phyloP scores from a whole-genome alignment of 2,329 filamentous ascomycete genomes.

The Sporothrix variecibatus region DNA sequence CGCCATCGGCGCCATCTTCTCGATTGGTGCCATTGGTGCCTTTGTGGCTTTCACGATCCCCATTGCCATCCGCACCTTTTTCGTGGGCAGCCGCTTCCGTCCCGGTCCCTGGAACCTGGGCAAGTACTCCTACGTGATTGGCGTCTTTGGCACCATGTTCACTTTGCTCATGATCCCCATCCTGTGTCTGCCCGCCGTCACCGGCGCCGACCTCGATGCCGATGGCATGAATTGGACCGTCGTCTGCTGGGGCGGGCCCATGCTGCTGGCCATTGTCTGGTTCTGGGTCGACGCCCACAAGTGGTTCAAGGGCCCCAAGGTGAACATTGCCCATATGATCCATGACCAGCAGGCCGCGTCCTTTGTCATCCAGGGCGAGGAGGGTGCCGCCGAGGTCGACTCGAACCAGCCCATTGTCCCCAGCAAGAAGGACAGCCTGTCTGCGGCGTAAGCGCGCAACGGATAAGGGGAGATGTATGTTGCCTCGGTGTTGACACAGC shows the following conservation, averaged over 20 bases:
- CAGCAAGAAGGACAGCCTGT: conserved; percentile 22
- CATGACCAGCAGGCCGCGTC: conserved; percentile 24
- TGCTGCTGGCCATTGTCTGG: conserved; percentile 61
- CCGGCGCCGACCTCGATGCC: conserved; percentile 54
- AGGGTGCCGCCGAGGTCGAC: neutral
- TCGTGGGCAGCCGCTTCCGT: conserved; percentile 64
- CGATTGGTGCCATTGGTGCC: conserved; percentile 67
- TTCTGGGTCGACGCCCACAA: conserved; percentile 64
- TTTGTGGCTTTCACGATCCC: conserved; percentile 63
- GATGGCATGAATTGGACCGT: conserved; percentile 68
- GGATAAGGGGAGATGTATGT: too few relatives aligned
- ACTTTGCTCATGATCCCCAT: conserved; percentile 68
- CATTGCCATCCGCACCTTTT: conserved; percentile 59
- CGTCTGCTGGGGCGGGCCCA: conserved; percentile 65
- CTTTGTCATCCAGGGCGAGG: conserved; percentile 27
- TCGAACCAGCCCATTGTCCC: conserved; percentile 22
- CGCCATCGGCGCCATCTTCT: conserved; percentile 69
- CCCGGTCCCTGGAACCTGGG: conserved; percentile 70
- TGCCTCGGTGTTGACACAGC: neutral
- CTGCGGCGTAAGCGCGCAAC: conserved; percentile 4
- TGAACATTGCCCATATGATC: conserved; percentile 56
- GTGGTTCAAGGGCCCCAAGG: conserved; percentile 71
- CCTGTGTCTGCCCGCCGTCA: conserved; percentile 63
- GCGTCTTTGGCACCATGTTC: conserved; percentile 58
- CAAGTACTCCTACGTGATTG: conserved; percentile 57